These are phyloP conservation scores for Alternaria triticimaculans DNA, from an alignment of 2,329 filamentous ascomycete species.

Conservation along the genomic window DNA sequence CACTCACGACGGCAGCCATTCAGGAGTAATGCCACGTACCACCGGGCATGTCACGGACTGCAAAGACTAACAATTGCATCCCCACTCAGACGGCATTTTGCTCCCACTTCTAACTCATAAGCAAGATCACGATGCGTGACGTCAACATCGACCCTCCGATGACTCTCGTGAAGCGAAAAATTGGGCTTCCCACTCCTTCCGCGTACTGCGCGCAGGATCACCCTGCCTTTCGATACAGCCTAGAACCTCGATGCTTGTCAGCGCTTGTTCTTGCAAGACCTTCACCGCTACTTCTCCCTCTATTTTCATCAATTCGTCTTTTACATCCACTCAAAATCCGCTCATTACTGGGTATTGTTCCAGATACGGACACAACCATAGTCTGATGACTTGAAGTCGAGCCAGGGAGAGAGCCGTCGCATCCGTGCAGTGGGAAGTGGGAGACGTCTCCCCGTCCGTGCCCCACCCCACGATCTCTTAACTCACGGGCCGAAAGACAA, in stretches of 20 bases:
- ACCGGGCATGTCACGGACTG: constrained; percentile 10
- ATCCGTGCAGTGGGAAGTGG: constrained; percentile 10
- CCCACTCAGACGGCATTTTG: constrained; percentile 28
- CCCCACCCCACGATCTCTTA: constrained; percentile 17
- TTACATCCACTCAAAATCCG: neutral
- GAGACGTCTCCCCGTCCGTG: constrained; percentile 8
- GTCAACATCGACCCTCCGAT: constrained; percentile 20
- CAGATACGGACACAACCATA: constrained; percentile 3
- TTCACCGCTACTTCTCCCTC: constrained; percentile 17
- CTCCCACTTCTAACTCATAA: constrained; percentile 4
- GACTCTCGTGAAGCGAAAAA: constrained; percentile 4
- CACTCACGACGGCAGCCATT: constrained; percentile 4
- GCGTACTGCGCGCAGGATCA: neutral
- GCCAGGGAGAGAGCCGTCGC: constrained; percentile 20
- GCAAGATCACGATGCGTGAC: constrained; percentile 32
- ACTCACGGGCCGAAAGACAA: constrained; percentile 13
- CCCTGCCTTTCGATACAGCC: constrained; percentile 2
- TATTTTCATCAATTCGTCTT: neutral
- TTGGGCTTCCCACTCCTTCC: constrained; percentile 2
- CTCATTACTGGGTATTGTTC: neutral
- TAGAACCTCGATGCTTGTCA: neutral
- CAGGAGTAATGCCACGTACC: constrained; percentile 13
- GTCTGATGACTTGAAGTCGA: constrained; percentile 4
- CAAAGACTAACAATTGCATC: constrained; percentile 16
- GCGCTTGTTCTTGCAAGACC: neutral